Conservation (phyloP, 1,284 basidiomycete genomes). For the Xanthoconium separans region DNA sequence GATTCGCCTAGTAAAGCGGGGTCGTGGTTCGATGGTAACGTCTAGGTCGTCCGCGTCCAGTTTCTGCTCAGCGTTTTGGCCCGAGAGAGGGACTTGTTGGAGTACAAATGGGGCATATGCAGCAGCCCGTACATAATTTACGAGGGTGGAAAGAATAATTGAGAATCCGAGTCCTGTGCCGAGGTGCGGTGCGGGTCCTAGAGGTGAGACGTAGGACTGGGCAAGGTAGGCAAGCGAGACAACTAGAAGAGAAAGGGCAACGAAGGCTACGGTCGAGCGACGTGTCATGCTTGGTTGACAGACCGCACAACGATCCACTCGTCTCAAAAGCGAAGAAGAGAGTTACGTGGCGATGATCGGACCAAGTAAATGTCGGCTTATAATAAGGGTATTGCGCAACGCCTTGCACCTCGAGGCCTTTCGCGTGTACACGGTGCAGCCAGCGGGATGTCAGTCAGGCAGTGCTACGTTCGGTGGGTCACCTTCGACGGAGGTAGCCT, state of each 20-base stretch:
- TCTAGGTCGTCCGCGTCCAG: conserved; percentile 12
- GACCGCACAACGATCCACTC: conserved; percentile 1
- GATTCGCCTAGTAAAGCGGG: conserved; percentile 38
- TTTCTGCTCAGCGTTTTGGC: conserved; percentile 6
- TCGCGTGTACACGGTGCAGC: conserved; percentile 25
- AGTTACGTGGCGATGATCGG: conserved; percentile 9
- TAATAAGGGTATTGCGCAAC: conserved; percentile 16
- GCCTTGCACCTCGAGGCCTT: conserved; percentile 24
- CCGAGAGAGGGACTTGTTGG: conserved; percentile 17
- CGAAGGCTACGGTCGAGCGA: conserved; percentile 16
- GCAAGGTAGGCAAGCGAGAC: conserved; percentile 32
- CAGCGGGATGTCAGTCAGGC: conserved; percentile 16
- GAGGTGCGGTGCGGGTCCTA: conserved; percentile 34
- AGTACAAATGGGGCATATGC: conserved; percentile 20
- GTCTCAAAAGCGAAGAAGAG: conserved; percentile 2
- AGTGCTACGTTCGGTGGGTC: conserved; percentile 11
- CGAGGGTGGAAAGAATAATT: conserved; percentile 25
- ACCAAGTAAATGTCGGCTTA: conserved; percentile 11
- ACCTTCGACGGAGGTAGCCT: background rate
- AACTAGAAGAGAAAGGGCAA: conserved; percentile 27
- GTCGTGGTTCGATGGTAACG: conserved; percentile 25
- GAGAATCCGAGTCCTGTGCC: conserved; percentile 23
- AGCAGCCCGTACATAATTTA: conserved; percentile 24
- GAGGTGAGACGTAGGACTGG: conserved; percentile 33
- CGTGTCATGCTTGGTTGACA: conserved; percentile 25